Evolutionary conservation across 306 rosid species (phyloP).

Genomic region (Prunus dulcis): DNA sequence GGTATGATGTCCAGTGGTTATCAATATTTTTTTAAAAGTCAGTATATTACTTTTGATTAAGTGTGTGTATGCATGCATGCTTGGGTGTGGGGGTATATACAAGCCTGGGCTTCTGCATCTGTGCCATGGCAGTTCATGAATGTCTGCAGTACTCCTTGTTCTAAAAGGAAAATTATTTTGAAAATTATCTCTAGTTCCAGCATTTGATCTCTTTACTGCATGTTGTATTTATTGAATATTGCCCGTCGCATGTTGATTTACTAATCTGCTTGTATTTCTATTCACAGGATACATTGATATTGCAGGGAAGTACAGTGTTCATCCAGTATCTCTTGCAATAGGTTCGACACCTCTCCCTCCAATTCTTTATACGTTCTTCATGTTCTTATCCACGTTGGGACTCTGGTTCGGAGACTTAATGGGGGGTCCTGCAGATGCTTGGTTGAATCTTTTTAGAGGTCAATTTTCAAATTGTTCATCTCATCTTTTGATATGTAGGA

Average conservation of each 20-base stretch:
- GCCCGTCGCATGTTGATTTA: background rate
- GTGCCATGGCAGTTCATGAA: background rate
- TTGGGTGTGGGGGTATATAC: background rate
- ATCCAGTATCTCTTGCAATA: constrained; percentile 84
- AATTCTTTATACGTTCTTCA: background rate
- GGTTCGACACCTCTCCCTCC: constrained; percentile 44
- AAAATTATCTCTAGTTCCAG: too few relatives aligned
- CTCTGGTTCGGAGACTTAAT: background rate
- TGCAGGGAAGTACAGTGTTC: constrained; percentile 51
- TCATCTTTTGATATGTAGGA: too few relatives aligned
- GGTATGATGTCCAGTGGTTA: background rate
- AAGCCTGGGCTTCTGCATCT: background rate
- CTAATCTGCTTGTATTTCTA: too few relatives aligned
- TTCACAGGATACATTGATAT: constrained; percentile 33
- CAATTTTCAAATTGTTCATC: too few relatives aligned
- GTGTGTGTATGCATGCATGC: background rate
- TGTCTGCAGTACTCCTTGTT: background rate
- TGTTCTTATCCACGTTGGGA: background rate
- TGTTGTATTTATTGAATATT: background rate
- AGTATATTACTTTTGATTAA: background rate
- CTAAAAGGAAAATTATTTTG: background rate
- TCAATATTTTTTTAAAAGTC: background rate
- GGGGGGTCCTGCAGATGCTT: background rate
- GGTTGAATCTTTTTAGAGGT: too few relatives aligned
- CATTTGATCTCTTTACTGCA: background rate